These are phyloP conservation scores for Venturia nashicola DNA, from an alignment of 2,329 filamentous ascomycete genomes.

Conservation along the genomic window DNA sequence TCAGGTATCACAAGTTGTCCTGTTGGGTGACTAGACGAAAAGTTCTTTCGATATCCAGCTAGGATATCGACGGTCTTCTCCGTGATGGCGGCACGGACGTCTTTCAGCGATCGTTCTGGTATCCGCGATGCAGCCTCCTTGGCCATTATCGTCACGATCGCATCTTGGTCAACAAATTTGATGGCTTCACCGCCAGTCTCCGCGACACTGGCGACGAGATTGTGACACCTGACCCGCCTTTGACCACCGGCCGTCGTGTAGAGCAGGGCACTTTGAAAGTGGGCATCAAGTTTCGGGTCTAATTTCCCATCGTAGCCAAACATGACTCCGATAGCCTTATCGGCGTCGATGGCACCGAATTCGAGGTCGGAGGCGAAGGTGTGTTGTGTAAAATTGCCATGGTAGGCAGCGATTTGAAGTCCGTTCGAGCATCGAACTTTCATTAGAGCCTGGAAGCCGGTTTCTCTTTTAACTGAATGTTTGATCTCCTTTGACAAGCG, in stretches of 20 bases:
- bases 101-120: slow-evolving; percentile 63
- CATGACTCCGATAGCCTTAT: slow-evolving; percentile 83
- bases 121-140: slow-evolving; percentile 91
- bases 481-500: slow-evolving; percentile 77
- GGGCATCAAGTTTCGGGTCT: slow-evolving; percentile 90
- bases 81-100: slow-evolving; percentile 69
- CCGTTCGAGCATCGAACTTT: slow-evolving; percentile 98
- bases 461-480: slow-evolving; percentile 78
- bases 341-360: slow-evolving; percentile 81
- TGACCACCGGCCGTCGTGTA: slow-evolving; percentile 89
- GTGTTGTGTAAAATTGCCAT: slow-evolving; percentile 93
- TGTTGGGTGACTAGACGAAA: slow-evolving; percentile 73
- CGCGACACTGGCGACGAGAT: slow-evolving; percentile 84
- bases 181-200: slow-evolving; percentile 72
- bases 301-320: slow-evolving; percentile 96
- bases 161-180: slow-evolving; percentile 93
- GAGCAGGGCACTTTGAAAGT: slow-evolving; percentile 89
- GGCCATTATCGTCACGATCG: slow-evolving; percentile 74
- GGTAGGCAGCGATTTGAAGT: slow-evolving; percentile 83
- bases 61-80: slow-evolving; percentile 92
- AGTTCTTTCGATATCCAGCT: slow-evolving; percentile 84
- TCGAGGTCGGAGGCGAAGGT: slow-evolving; percentile 91
- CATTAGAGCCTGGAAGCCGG: slow-evolving; percentile 91
- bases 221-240: slow-evolving; percentile 81
- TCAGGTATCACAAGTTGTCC: slow-evolving; percentile 92